These are phyloP conservation scores for Skeletonema grethae DNA, from an alignment of 108 stramenopile species.

Conservation along the genomic window DNA sequence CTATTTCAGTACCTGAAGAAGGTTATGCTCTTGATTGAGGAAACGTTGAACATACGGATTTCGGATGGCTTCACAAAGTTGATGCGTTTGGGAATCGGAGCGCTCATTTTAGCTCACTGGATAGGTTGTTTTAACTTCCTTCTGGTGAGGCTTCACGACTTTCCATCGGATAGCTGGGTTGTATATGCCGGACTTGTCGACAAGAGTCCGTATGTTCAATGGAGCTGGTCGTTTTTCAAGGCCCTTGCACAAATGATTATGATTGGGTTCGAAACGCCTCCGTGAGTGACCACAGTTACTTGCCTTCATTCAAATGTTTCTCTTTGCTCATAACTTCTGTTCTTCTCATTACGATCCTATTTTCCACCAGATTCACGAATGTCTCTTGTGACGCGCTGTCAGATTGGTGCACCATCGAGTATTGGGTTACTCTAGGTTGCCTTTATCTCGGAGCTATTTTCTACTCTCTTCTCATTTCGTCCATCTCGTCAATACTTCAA, in stretches of 20 bases:
- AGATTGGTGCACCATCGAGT: constrained; percentile 64
- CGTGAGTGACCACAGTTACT: constrained; percentile 24
- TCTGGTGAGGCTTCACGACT: constrained; percentile 53
- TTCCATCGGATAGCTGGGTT: constrained; percentile 64
- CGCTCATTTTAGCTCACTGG: constrained; percentile 64
- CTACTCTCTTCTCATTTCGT: constrained; percentile 68
- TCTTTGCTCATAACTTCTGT: not conserved
- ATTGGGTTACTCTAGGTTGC: constrained; percentile 63
- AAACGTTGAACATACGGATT: constrained; percentile 53
- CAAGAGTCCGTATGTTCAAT: constrained; percentile 40
- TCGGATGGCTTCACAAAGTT: constrained; percentile 63
- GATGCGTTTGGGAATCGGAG: constrained; percentile 51
- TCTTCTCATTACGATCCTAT: not conserved
- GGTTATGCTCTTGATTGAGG: constrained; percentile 51
- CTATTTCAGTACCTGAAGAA: constrained; percentile 51
- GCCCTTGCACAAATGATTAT: constrained; percentile 75
- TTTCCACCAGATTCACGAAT: constrained; percentile 50
- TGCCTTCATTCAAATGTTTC: not conserved
- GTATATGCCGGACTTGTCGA: constrained; percentile 51
- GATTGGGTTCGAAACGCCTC: constrained; percentile 76
- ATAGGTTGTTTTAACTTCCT: constrained; percentile 72
- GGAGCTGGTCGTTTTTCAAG: constrained; percentile 69
- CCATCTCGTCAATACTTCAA: constrained; percentile 57
- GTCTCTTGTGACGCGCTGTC: constrained; percentile 51
- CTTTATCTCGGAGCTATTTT: constrained; percentile 69